Evolutionary conservation across 2,329 filamentous ascomycete species (phyloP).

Genomic region (Colletotrichum liaoningense): DNA sequence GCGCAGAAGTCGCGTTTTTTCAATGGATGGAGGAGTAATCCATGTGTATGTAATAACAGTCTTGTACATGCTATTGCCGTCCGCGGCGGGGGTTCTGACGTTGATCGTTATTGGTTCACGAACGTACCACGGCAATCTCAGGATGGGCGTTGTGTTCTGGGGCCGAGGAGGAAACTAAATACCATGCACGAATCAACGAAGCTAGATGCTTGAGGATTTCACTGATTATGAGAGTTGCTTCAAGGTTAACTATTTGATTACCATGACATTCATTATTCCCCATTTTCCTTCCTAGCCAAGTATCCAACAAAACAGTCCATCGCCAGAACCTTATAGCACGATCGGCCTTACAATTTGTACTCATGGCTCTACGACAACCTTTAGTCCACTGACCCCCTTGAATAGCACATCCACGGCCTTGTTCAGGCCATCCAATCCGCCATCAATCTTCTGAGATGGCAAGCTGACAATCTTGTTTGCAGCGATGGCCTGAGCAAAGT

Average conservation of each 20-base stretch:
- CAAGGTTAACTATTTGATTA: neutral
- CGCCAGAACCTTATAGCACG: too few relatives aligned
- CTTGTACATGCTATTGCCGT: neutral
- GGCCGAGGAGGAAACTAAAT: neutral
- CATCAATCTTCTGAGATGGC: neutral
- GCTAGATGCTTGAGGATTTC: neutral
- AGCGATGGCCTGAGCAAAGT: conserved; percentile 10
- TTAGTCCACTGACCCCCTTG: conserved; percentile 17
- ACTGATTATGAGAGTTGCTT: too few relatives aligned
- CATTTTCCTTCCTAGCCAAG: neutral
- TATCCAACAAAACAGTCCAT: too few relatives aligned
- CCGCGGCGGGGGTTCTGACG: neutral
- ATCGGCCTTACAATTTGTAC: neutral
- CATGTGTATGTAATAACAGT: conserved; percentile 19
- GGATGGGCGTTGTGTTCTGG: neutral
- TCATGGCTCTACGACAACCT: conserved; percentile 19
- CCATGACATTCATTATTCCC: neutral
- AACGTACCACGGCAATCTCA: neutral
- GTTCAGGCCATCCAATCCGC: conserved; percentile 10
- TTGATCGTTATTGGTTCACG: neutral
- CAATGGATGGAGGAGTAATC: conserved; percentile 2
- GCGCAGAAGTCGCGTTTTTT: neutral
- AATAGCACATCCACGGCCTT: conserved; percentile 15
- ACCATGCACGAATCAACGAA: neutral
- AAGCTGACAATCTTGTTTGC: neutral